Base-by-base conservation (phyloP, 257 asterid genomes). In the Primulina eburnea region DNA sequence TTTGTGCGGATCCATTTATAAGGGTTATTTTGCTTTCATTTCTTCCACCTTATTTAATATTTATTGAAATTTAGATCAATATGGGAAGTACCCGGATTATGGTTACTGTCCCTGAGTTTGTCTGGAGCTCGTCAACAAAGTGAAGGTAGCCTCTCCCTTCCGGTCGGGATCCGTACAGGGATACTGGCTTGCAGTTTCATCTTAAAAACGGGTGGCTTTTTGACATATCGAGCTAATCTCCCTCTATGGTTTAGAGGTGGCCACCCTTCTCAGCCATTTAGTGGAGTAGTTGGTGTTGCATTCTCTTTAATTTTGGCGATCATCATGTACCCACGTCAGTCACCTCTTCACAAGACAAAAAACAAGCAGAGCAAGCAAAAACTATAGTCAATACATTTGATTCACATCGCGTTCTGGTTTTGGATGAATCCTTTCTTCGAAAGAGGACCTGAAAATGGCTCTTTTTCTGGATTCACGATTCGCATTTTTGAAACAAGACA, bases 81-180 rank as follows among this genome's bases (percentile, higher is more conserved):
- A 18, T 80, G 84, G 95, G 96, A 89, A 73, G 80, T 89, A 60
- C 99, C 97, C 0, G 97, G 97, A 60, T 82, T 91, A 62, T 94
- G 96, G 95, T 71, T 90, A 62, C 60, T 94, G 66, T 94, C 99
- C 71, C 75, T 94, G 57, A 75, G 87, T 71, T 82, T 94, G 71
- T 78, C 99, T 17, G 99, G 97, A 71, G 88, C 87, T 71, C 86
- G 86, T 59, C 83, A 88, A 78, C 88, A 83, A 82, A 84, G 79
- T 76, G 78, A 73, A 75, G 98, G 96, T 65, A 88, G 95, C 78
- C 96, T 94, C 73, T 81, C 85, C 11, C 84, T 91, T 58, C 89
- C 96, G 65, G 86, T 91, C 28, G 99, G 99, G 68, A 75, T 94
- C 20, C 99, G 90, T 29, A 61, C 97, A 29, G 99, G 99, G 73